Base-by-base conservation (phyloP, 257 asterid genomes). In the Solanum infundibuliforme region DNA sequence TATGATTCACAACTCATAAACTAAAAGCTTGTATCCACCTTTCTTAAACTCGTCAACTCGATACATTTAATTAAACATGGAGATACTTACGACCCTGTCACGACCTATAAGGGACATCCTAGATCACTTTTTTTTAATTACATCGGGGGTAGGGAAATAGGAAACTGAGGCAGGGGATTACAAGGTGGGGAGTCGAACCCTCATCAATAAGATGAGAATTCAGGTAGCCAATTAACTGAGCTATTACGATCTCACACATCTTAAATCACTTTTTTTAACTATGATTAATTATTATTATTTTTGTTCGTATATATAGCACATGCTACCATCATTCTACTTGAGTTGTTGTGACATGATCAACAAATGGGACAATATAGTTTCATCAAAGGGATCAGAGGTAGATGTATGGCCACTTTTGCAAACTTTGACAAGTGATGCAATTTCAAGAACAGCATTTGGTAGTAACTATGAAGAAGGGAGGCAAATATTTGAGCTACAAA, bases 321-420 rank as follows among this genome's bases (percentile, higher is more conserved):
- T 90, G 93, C 89, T 88, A 25, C 88, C 93, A 3, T 82, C 89
- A 13, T 79, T 92, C 41, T 85, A 86, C 55, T 65, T 89, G 89
- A 91, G 93, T 58, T 91, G 93, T 83, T 76, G 85, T 6, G 87
- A 88, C 88, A 86, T 92, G 93, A n/a, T 92, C 6, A 87, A 76
- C 7, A 87, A 91, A 66, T 91, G 91, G 94, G 93, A 90, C 46
- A 85, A 71, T 18, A 34, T 88, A 69, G 87, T 89, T 69, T 14
- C 83, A 32, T 20, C 65, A 6, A 62, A 81, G 43, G 85, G 69
- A 81, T 18, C 39, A 46, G 95, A 89, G 82, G 72, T 93, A 72
- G 93, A 92, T 25, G 94, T 92, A 75, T 92, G 93, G 95, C 92
- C 94, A 21, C 83, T 58, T 52, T 83, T 93, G 9, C 90, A 91